Base-by-base conservation (phyloP, 1,284 basidiomycete species). In the Microbotryum violaceum region DNA sequence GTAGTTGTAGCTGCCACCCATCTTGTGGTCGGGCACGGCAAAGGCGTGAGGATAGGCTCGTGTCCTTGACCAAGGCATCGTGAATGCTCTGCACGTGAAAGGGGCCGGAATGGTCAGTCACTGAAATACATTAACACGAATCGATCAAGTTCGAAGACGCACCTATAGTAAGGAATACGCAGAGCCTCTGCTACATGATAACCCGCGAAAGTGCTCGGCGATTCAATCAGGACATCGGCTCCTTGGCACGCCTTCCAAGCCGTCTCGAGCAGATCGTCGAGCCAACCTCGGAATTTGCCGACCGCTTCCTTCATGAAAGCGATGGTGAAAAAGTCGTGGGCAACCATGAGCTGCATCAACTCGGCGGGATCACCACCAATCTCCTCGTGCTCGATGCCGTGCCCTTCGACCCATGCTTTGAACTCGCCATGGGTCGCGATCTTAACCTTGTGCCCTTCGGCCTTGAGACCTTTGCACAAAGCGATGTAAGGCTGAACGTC, bases 181-280 rank as follows among this genome's bases (percentile, higher is more conserved):
- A 98, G 79, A 1, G 90, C 91, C 74, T 98, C 94, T 20, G 94
- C 94, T 57, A 98, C 91, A 71, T 98, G 94, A 64, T 89, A 88
- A n/a, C 94, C 94, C n/a, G 87, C 91, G 87, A 97, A 97, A 6
- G 94, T 91, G 73, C 89, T 92, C 0, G 94, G 94, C 71, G 88
- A 91, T 77, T 98, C 94, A 58, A 98, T 81, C 55, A 98, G 81
- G 29, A 97, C 83, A 74, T 98, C 93, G 0, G 91, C 91, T 23
- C 84, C 86, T 77, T 94, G 90, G 73, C 96, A 98, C 6, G 92
- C 93, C 62, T 91, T 84, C 91, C 91, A 97, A 1, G 91, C 88
- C 0, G 91, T 91, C 73, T 85, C 86, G 44, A 98, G 81, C 6
- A 98, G 80, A 72, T 97, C 94, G 73, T 97, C 94, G 56, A 97